Percentiles rank a stretch among this genome's conserved stretches.
Evolutionary conservation across 768 basidiomycete genomes (phyloP).

Genomic region (Coprinopsis marcescibilis): DNA sequence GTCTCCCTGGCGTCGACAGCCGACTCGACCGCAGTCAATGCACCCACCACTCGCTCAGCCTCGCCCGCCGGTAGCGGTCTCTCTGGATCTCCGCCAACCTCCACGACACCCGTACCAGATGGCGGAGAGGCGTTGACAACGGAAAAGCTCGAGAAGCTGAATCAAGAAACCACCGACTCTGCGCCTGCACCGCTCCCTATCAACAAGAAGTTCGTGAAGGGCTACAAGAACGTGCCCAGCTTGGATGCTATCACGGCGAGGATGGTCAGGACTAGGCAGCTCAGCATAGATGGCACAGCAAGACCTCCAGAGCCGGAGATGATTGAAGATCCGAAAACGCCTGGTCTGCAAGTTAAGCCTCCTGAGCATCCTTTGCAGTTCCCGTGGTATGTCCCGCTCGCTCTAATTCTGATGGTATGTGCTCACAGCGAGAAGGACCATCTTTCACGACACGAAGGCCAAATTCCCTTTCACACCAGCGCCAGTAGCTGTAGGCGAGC

Average conservation of each 20-base stretch:
- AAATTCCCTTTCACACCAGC: slow-evolving; percentile 58
- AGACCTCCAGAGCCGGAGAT: slow-evolving; percentile 74
- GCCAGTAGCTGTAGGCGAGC: slow-evolving; percentile 22
- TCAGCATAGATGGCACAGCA: slow-evolving; percentile 58
- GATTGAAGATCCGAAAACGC: slow-evolving; percentile 80
- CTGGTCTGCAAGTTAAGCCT: slow-evolving; percentile 61
- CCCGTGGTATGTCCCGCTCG: slow-evolving; percentile 54
- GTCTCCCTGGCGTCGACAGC: slow-evolving; percentile 48
- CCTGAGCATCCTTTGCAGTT: slow-evolving; percentile 85
- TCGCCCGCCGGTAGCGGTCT: slow-evolving; percentile 53
- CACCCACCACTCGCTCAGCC: slow-evolving; percentile 58
- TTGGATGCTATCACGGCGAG: slow-evolving; percentile 82
- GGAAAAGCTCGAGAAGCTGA: slow-evolving; percentile 60
- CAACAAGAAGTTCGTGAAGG: slow-evolving; percentile 31
- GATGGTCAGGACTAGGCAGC: slow-evolving; percentile 60
- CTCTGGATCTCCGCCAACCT: slow-evolving; percentile 38
- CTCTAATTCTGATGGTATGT: slow-evolving; percentile 6
- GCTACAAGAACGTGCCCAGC: slow-evolving; percentile 85
- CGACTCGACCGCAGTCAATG: slow-evolving; percentile 56
- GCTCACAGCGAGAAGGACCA: no score
- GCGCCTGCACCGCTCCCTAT: slow-evolving; percentile 7
- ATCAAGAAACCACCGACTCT: slow-evolving; percentile 41
- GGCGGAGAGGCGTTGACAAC: slow-evolving; percentile 54
- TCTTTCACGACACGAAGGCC: slow-evolving; percentile 85
- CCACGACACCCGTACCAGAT: slow-evolving; percentile 17